Evolutionary conservation across 177 flowering plant genomes (phyloP), one percentile per base, ranked within the genome.

Genomic region (Vitis hybrid): DNA sequence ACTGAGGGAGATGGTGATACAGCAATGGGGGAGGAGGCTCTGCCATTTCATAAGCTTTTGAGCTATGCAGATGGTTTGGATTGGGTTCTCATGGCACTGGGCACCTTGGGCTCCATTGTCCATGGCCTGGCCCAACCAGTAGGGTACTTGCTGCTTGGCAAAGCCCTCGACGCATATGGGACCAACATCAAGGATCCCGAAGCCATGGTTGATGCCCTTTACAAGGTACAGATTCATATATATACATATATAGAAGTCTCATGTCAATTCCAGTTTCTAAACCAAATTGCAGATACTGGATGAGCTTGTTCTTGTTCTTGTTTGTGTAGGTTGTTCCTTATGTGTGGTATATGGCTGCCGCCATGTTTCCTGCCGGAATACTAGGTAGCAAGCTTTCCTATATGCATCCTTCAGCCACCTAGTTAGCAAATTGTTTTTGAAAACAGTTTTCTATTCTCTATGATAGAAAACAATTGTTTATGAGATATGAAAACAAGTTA

Each of bases 61-160:
- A 81, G 82, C 69, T 81, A 88, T 73, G 95, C 93, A 10, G 95
- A 90, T 75, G 64, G 31, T 26, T 0, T 80, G 58, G 93, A 90
- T 65, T 88, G 91, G 91, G 48, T 61, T 20, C 77, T 89, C n/a
- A 90, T 90, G 87, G 84, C 64, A 1, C 48, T 90, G 19, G 91
- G 93, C 12, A 84, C 88, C 11, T 66, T 88, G 67, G 95, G 95
- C 3, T 77, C 88, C 31, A 51, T 84, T 7, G 75, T 87, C 15
- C 92, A 90, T 74, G 92, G 90, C 65, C 77, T 84, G 82, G 89
- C 91, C 26, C 88, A 82, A 62, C 92, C 92, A 2, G 19, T 86
- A 14, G 91, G 91, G 1, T 88, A 90, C 65, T 58, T 84, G 39
- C 72, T 88, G 78, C 86, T 88, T 10, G 92, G 92, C 6, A 90